These are phyloP conservation scores for Melampsora abietis-canadensis DNA, from an alignment of 1,284 basidiomycete species.

Conservation along the genomic window DNA sequence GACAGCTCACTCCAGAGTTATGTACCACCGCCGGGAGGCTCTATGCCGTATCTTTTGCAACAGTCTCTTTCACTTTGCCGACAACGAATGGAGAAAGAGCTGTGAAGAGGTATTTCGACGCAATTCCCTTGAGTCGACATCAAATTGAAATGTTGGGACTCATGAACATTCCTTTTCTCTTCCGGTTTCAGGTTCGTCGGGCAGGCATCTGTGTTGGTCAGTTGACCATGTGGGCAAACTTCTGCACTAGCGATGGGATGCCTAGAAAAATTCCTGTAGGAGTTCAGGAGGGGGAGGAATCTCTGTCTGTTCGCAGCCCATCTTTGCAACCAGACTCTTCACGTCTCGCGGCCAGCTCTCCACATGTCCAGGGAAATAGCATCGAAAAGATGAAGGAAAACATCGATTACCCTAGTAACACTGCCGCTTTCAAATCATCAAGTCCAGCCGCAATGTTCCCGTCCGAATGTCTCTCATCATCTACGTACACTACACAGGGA, in stretches of 20 bases:
- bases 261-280: background rate
- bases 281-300: background rate
- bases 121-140: too few relatives aligned
- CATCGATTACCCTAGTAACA: background rate
- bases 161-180: too few relatives aligned
- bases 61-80: background rate
- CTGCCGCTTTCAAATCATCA: background rate
- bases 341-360: background rate
- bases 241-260: slow-evolving; percentile 2
- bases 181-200: too few relatives aligned
- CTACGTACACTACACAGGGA: background rate
- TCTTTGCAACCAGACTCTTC: background rate
- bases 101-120: too few relatives aligned
- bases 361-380: background rate
- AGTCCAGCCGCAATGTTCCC: background rate
- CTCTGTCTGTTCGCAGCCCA: background rate
- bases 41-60: slow-evolving; percentile 3
- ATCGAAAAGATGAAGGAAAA: background rate
- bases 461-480: background rate
- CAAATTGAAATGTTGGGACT: too few relatives aligned
- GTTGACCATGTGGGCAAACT: slow-evolving; percentile 13
- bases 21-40: background rate
- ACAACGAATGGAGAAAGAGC: background rate
- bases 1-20: background rate
- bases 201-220: background rate